Base-by-base conservation (phyloP, 2,329 filamentous ascomycete species). In the Fusarium incarnatum region DNA sequence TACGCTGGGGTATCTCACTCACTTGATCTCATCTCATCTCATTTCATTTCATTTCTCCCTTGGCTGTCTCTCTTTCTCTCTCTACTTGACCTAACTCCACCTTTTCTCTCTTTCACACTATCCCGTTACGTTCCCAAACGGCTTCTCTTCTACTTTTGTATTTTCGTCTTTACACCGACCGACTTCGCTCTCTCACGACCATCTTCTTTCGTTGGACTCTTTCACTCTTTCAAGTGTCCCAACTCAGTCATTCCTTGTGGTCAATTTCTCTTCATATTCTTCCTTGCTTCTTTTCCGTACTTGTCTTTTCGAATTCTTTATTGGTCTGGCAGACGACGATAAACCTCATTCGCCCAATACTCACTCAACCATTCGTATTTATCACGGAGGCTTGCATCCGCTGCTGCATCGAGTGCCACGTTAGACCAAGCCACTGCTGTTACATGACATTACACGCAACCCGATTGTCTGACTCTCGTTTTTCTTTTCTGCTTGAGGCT, bases 171-270 rank as follows among this genome's bases (percentile, higher is more conserved):
- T 34, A 27, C 28, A 32, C 49, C n/a, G 20, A 32, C 49, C n/a
- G 20, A 42, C 52, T 45, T 23, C 32, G 61, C 37, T 52, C 48
- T 68, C 47, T 70, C 48, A 52, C 68, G 52, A 65, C 56, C 44
- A 63, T 40, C 46, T 54, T 63, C 42, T 45, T 58, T 40, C 42
- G 30, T 34, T 28, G 68, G 68, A 41, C 68, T 63, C 68, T 71
- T 70, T 65, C 68, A 71, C 68, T 71, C 68, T 66, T 47, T 72
- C 64, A 69, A 64, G 68, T 65, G 55, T 65, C 55, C 68, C 52
- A 34, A 54, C 57, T n/a, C 34, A 66, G 60, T 65, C 63, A 61
- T 48, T 67, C 63, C 32, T 69, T 71, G 45, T 23, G 47, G 63
- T 63, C 56, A 25, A 62, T 49, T 55, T 27, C 20, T 37, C 50